Evolutionary conservation across 2,329 filamentous ascomycete species (phyloP).

Genomic region (Colletotrichum cereale): DNA sequence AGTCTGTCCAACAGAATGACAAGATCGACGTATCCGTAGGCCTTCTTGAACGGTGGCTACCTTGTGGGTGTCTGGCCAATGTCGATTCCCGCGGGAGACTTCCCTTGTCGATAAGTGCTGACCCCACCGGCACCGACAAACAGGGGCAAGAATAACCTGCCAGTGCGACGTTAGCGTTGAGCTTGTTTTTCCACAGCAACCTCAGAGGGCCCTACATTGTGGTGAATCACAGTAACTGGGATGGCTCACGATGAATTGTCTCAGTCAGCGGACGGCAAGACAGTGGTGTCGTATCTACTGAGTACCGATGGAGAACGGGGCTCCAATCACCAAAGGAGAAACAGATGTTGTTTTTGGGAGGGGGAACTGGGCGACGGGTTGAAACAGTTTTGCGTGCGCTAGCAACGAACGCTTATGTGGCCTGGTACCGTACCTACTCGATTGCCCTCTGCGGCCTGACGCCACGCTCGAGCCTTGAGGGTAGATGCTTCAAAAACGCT

Average conservation of each 20-base stretch:
- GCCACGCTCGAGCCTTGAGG: slow-evolving; percentile 28
- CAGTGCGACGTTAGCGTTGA: slow-evolving; percentile 31
- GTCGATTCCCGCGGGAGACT: not conserved
- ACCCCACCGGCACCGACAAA: not conserved
- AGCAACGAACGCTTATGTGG: slow-evolving; percentile 1
- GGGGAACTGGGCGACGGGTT: slow-evolving; percentile 29
- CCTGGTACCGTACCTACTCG: slow-evolving; percentile 14
- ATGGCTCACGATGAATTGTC: slow-evolving; percentile 10
- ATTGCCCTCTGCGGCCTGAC: not conserved
- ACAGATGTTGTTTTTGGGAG: slow-evolving; percentile 20
- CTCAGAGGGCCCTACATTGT: not conserved
- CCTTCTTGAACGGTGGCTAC: not conserved
- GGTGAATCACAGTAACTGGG: slow-evolving; percentile 1
- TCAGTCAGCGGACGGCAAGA: slow-evolving; percentile 4
- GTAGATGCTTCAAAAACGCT: slow-evolving; percentile 21
- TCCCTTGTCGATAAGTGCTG: not conserved
- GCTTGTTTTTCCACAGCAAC: slow-evolving; percentile 29
- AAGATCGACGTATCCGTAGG: slow-evolving; percentile 16
- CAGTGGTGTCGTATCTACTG: not conserved
- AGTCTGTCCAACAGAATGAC: slow-evolving; percentile 16
- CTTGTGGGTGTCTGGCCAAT: slow-evolving; percentile 6
- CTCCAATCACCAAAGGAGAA: not conserved
- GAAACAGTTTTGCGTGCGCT: slow-evolving; percentile 35
- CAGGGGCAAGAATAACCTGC: slow-evolving; percentile 2
- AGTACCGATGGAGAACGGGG: slow-evolving; percentile 13